Conservation (phyloP, 2,329 filamentous ascomycete species). For the Fusarium tanahbumbuense region DNA sequence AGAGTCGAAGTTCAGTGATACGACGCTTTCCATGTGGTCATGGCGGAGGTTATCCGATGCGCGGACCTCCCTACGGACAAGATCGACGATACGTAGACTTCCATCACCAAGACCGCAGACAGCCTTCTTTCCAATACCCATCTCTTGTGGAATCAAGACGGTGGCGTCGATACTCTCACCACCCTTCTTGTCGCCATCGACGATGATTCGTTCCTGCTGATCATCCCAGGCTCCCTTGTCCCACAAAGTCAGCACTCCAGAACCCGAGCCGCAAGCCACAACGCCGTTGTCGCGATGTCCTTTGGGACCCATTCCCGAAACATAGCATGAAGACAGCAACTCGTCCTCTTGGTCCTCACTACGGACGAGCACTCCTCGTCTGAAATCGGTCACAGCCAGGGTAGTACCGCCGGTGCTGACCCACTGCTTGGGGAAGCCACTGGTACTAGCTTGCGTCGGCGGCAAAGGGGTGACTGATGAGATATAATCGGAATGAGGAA, state of each 20-base stretch:
- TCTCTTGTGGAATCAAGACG: conserved; percentile 74
- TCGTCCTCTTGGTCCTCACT: conserved; percentile 97
- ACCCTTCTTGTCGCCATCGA: conserved; percentile 67
- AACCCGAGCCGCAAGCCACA: conserved; percentile 78
- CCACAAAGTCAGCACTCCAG: conserved; percentile 90
- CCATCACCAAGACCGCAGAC: conserved; percentile 87
- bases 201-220: conserved; percentile 87
- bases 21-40: conserved; percentile 88
- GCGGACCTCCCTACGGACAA: conserved; percentile 79
- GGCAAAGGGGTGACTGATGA: conserved; percentile 88
- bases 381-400: conserved; percentile 87
- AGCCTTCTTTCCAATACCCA: conserved; percentile 78
- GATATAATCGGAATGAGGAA: conserved; percentile 92
- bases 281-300: conserved; percentile 75
- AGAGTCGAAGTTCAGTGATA: conserved; percentile 85
- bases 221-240: conserved; percentile 96
- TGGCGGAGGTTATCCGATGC: conserved; percentile 72
- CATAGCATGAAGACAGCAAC: conserved; percentile 81
- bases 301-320: conserved; percentile 79
- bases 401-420: conserved; percentile 93
- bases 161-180: conserved; percentile 87
- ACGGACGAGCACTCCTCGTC: conserved; percentile 84
- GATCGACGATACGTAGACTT: conserved; percentile 78
- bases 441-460: conserved; percentile 81
- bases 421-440: conserved; percentile 94